These are phyloP conservation scores for Chaetomium globosum DNA, from an alignment of 2,329 filamentous ascomycete species.

Conservation along the genomic window DNA sequence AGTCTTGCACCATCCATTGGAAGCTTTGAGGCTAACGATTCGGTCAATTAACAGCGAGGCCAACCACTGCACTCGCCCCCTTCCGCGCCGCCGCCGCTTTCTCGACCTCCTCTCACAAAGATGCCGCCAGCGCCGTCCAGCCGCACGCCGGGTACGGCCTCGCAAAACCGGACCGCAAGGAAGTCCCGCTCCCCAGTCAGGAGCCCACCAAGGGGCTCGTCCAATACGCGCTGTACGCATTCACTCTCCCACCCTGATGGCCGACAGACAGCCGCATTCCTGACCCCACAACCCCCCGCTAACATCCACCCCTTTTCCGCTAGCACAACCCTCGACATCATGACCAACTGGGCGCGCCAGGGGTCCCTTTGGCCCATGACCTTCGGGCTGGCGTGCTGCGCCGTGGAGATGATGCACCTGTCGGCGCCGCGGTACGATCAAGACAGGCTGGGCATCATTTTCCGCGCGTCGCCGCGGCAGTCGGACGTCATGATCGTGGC, in stretches of 20 bases:
- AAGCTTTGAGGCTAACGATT: slow-evolving; percentile 4
- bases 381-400: slow-evolving; percentile 86
- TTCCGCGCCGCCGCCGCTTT: slow-evolving; percentile 66
- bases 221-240: slow-evolving; percentile 81
- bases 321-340: slow-evolving; percentile 71
- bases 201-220: slow-evolving; percentile 76
- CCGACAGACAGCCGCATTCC: slow-evolving; percentile 39
- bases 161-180: slow-evolving; percentile 60
- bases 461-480: slow-evolving; percentile 85
- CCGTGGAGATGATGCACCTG: slow-evolving; percentile 90
- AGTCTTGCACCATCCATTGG: neutral
- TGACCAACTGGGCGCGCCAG: slow-evolving; percentile 83
- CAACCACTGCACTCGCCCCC: slow-evolving; percentile 63
- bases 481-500: slow-evolving; percentile 94
- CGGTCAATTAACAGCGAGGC: slow-evolving; percentile 61
- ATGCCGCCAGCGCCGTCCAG: slow-evolving; percentile 57
- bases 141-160: slow-evolving; percentile 55
- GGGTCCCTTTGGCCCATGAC: slow-evolving; percentile 87
- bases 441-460: slow-evolving; percentile 86
- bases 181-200: slow-evolving; percentile 77
- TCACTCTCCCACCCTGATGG: neutral
- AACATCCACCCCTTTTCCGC: slow-evolving; percentile 45
- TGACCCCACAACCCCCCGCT: slow-evolving; percentile 43
- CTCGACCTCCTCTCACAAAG: slow-evolving; percentile 65
- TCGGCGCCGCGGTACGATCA: slow-evolving; percentile 89